phyloP scores from a whole-genome alignment of 345 rosid species.

The Brassica juncea region DNA sequence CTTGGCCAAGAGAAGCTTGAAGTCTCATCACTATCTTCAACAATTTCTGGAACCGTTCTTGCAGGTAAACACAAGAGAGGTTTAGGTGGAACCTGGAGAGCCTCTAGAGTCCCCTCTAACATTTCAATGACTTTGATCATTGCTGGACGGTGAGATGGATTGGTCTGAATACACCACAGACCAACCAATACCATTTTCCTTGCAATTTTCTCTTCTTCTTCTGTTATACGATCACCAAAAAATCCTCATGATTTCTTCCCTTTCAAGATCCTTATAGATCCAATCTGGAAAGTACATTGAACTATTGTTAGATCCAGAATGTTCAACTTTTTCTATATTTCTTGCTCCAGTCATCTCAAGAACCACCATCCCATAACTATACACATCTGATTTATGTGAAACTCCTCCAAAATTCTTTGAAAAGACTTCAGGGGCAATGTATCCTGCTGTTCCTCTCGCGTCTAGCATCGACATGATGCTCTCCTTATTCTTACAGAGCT shows the following conservation, averaged over 20 bases:
- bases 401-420: neutral
- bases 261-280: neutral
- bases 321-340: neutral
- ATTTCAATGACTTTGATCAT: neutral
- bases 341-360: neutral
- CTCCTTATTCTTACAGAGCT: neutral
- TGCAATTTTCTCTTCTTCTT: neutral
- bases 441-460: neutral
- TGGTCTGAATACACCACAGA: neutral
- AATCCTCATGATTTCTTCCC: neutral
- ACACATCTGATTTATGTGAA: neutral
- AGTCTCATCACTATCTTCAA: constrained; percentile 5
- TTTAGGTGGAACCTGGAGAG: neutral
- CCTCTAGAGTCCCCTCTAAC: neutral
- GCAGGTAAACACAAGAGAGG: neutral
- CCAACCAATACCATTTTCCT: neutral
- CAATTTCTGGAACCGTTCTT: neutral
- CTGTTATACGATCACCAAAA: neutral
- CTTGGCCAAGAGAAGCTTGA: neutral
- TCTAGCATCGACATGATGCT: neutral
- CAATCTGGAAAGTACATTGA: neutral
- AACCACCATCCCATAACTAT: neutral
- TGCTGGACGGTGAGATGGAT: neutral
- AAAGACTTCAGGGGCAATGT: neutral
- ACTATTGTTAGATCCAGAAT: neutral